Base-by-base conservation (phyloP, 2,329 filamentous ascomycete species). In the Penicillium freii region DNA sequence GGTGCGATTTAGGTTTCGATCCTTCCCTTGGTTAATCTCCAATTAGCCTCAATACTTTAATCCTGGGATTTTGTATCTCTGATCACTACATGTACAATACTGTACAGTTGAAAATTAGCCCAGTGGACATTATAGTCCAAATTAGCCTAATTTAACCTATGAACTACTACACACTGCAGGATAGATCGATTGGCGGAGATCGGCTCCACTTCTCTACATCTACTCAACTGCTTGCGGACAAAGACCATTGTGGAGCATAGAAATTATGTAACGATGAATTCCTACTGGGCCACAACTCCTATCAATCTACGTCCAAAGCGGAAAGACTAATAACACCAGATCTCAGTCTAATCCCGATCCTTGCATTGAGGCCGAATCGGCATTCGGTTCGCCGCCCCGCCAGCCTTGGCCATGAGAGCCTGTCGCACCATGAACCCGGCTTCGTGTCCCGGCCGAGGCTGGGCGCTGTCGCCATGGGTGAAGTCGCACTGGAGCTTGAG, bases 401-500 rank as follows among this genome's bases (percentile, higher is more conserved):
- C 63, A 44, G 67, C 63, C 59, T 72, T 73, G 39, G 69, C 59
- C 54, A 69, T 67, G 48, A 73, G 63, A 10, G 72, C 73, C 57
- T 75, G 71, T 51, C 74, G 71, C 33, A 79, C 71, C 6, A 70
- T 55, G 54, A 80, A 79, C 3, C 69, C 71, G 44, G 73, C 64
- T 58, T 79, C 77, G 8, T 69, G 60, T n/a, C 69, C 70, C 1
- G 77, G 77, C n/a, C 78, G 72, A 21, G 60, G 50, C 39, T 71
- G 63, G 13, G 72, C 74, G 61, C 78, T 80, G n/a, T 77, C 72
- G 6, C 78, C 78, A 53, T 78, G 74, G 31, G 75, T 77, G 51
- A 81, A 79, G 42, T 80, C 78, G 56, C 77, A 79, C 21, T 70
- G 64, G 49, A 80, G 75, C 39, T 74, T 74, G 31, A 81, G 62